Conservation (phyloP, 129 eudicot species). For the Arctium lappa region DNA sequence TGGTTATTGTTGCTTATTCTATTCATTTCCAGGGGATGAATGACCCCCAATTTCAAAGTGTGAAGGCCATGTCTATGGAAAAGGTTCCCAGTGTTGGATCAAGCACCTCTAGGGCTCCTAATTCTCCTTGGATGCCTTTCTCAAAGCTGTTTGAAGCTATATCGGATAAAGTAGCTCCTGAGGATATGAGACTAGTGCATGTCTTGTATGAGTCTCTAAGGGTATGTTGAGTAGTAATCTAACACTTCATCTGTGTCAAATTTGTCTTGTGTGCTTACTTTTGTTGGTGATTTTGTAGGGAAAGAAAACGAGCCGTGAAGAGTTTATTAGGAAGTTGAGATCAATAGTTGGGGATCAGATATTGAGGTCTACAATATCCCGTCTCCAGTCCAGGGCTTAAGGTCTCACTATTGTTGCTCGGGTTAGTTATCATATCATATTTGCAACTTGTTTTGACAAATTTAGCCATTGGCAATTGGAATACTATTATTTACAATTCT, state of each 20-base stretch:
- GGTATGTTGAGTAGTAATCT: constrained; percentile 21
- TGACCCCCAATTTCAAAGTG: background rate
- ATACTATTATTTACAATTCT: background rate
- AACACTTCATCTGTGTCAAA: background rate
- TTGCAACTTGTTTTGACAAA: background rate
- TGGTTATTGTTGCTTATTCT: background rate
- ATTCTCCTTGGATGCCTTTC: constrained; percentile 68
- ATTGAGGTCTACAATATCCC: constrained; percentile 49
- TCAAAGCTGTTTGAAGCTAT: constrained; percentile 52
- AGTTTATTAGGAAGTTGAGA: constrained; percentile 56
- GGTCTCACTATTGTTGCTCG: background rate
- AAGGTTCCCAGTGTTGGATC: constrained; percentile 35
- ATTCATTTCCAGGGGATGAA: constrained; percentile 30
- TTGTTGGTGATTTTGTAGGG: constrained; percentile 30
- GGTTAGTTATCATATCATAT: background rate
- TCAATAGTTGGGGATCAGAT: constrained; percentile 56
- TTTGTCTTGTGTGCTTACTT: background rate
- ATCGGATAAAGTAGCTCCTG: constrained; percentile 37
- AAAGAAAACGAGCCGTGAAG: constrained; percentile 52
- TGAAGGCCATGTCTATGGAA: constrained; percentile 17
- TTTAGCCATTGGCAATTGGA: background rate
- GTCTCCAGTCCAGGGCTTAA: constrained; percentile 53
- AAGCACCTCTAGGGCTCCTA: constrained; percentile 44
- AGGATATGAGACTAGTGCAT: constrained; percentile 40
- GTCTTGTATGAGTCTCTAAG: constrained; percentile 39